Percentiles rank a stretch among this genome's conserved stretches.
Evolutionary conservation across 2,329 filamentous ascomycete genomes (phyloP).

Genomic region (Lachnellula cervina): DNA sequence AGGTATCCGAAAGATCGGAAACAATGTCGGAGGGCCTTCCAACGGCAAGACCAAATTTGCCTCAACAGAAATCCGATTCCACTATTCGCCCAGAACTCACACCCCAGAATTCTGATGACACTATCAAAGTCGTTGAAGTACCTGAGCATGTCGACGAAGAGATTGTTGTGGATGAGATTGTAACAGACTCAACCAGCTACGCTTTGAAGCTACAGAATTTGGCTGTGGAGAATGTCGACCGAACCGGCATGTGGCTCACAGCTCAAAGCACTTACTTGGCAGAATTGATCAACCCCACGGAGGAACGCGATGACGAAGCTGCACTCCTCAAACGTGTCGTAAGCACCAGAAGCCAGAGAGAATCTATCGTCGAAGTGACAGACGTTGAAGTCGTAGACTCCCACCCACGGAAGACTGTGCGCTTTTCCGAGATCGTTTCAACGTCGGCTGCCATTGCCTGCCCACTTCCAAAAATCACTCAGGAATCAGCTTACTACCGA

Average conservation of each 20-base stretch:
- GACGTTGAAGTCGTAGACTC: conserved; percentile 33
- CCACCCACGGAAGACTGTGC: conserved; percentile 66
- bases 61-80: conserved; percentile 36
- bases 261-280: conserved; percentile 76
- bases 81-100: conserved; percentile 21
- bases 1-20: conserved; percentile 44
- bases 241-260: conserved; percentile 80
- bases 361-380: conserved; percentile 30
- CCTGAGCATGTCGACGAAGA: conserved; percentile 37
- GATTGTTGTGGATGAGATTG: conserved; percentile 60
- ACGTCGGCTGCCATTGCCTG: conserved; percentile 35
- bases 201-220: conserved; percentile 65
- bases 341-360: conserved; percentile 24
- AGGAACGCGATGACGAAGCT: conserved; percentile 33
- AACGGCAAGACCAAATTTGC: conserved; percentile 55
- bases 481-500: conserved; percentile 80
- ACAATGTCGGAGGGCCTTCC: conserved; percentile 56
- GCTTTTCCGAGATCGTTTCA: conserved; percentile 53
- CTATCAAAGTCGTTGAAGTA: conserved; percentile 33
- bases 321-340: conserved; percentile 30
- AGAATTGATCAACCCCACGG: conserved; percentile 56
- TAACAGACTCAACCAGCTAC: conserved; percentile 67
- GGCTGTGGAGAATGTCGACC: conserved; percentile 70
- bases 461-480: conserved; percentile 44
- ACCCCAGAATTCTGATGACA: conserved; percentile 35